These are phyloP conservation scores for Talaromyces wortmannii DNA, from an alignment of 495 filamentous ascomycete genomes.

Conservation along the genomic window DNA sequence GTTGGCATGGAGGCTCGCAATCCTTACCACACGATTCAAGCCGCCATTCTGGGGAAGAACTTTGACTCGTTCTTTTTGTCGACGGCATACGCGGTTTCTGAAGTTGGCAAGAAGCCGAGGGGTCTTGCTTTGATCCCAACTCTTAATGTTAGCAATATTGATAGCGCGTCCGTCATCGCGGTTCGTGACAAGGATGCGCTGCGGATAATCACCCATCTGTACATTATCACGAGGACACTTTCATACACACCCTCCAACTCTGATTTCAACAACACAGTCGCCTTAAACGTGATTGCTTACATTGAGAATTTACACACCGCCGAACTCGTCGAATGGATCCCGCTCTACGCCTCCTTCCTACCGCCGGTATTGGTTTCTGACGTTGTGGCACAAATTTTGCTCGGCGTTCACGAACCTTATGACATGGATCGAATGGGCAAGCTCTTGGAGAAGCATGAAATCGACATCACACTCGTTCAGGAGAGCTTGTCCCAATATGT, in stretches of 20 bases:
- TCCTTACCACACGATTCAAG: slow-evolving; percentile 43
- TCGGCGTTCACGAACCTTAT: slow-evolving; percentile 52
- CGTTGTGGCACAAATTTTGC: slow-evolving; percentile 46
- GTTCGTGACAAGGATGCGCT: slow-evolving; percentile 35
- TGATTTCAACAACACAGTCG: slow-evolving; percentile 22
- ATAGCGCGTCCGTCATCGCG: slow-evolving; percentile 28
- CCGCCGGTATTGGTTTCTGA: slow-evolving; percentile 34
- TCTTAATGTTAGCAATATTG: slow-evolving; percentile 16
- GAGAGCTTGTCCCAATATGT: slow-evolving; percentile 49
- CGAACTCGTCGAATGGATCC: slow-evolving; percentile 66
- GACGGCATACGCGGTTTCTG: slow-evolving; percentile 31
- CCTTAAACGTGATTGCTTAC: slow-evolving; percentile 60
- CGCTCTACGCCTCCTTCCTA: slow-evolving; percentile 79
- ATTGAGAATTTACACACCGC: slow-evolving; percentile 66
- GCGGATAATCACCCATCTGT: slow-evolving; percentile 41
- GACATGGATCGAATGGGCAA: slow-evolving; percentile 42
- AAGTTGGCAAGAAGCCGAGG: slow-evolving; percentile 15
- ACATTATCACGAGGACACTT: slow-evolving; percentile 33
- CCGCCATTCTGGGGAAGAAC: slow-evolving; percentile 29
- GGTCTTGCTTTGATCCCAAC: slow-evolving; percentile 23
- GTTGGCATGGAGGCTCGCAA: slow-evolving; percentile 33
- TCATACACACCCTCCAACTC: slow-evolving; percentile 27
- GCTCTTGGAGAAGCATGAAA: slow-evolving; percentile 45
- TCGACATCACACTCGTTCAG: slow-evolving; percentile 47
- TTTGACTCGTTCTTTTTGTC: slow-evolving; percentile 30